Percentiles rank a stretch among this genome's conserved stretches.
Evolutionary conservation across 345 rosid species (phyloP).

Genomic region (Populus pruinosa): DNA sequence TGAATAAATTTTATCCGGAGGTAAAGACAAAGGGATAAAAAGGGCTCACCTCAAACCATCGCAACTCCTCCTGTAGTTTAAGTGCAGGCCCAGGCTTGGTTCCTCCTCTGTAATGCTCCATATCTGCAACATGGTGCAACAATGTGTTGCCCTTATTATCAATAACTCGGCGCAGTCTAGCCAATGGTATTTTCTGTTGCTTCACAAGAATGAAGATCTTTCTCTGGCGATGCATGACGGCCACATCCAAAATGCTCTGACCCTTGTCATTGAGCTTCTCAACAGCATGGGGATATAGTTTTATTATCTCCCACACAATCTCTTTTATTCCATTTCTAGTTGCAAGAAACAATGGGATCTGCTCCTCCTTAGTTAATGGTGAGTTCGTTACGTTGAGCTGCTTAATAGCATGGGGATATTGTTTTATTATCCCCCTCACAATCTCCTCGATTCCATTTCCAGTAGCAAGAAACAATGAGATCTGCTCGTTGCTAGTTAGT

Average conservation of each 20-base stretch:
- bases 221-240: not conserved
- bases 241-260: no score
- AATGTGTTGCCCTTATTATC: slow-evolving; percentile 25
- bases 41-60: slow-evolving; percentile 8
- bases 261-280: no score
- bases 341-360: no score
- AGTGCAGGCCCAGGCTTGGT: slow-evolving; percentile 17
- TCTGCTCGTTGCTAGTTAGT: no score
- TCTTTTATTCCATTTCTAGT: no score
- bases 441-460: no score
- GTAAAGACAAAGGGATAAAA: not conserved
- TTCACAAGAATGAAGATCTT: slow-evolving; percentile 7
- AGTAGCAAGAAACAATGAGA: no score
- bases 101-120: not conserved
- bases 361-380: no score
- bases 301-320: slow-evolving; percentile 1
- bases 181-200: no score
- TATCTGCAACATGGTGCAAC: slow-evolving; percentile 19
- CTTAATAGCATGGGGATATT: no score
- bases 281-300: not conserved
- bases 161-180: slow-evolving; percentile 5
- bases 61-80: slow-evolving; percentile 24
- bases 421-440: no score
- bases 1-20: not conserved
- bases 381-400: no score